Conservation (phyloP, 495 filamentous ascomycete species). For the Penicillium soppii region DNA sequence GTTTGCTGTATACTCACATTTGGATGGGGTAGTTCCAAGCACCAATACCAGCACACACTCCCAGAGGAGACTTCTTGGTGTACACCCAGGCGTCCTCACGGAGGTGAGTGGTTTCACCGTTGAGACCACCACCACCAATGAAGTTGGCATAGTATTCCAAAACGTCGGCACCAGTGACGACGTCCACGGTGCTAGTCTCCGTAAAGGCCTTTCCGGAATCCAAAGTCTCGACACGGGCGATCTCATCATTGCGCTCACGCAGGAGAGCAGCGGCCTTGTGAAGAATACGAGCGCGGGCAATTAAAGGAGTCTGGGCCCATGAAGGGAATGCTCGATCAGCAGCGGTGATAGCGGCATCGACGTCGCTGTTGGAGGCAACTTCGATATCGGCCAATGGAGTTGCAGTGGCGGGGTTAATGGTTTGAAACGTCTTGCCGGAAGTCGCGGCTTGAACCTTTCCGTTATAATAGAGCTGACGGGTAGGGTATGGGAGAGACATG, state of each 20-base stretch:
- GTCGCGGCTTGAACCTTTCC: slow-evolving; percentile 59
- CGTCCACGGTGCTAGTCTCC: slow-evolving; percentile 73
- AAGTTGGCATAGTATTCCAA: slow-evolving; percentile 75
- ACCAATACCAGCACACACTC: slow-evolving; percentile 76
- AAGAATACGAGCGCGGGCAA: slow-evolving; percentile 67
- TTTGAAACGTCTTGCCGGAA: slow-evolving; percentile 61
- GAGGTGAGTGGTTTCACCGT: slow-evolving; percentile 66
- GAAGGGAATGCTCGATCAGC: slow-evolving; percentile 61
- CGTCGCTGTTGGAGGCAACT: slow-evolving; percentile 58
- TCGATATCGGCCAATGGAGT: slow-evolving; percentile 63
- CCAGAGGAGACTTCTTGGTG: slow-evolving; percentile 70
- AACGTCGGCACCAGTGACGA: slow-evolving; percentile 72
- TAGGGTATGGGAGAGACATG: slow-evolving; percentile 44
- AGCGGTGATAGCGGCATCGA: slow-evolving; percentile 64
- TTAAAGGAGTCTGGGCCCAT: slow-evolving; percentile 65
- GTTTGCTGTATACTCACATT: slow-evolving; percentile 60
- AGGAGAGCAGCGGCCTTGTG: slow-evolving; percentile 65
- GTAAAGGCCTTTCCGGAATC: slow-evolving; percentile 76
- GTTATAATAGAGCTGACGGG: slow-evolving; percentile 66
- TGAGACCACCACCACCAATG: slow-evolving; percentile 65
- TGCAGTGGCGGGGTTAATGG: slow-evolving; percentile 67
- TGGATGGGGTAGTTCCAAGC: slow-evolving; percentile 88
- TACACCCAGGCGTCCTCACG: slow-evolving; percentile 72
- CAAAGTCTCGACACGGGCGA: slow-evolving; percentile 65
- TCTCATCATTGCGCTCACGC: slow-evolving; percentile 66